Evolutionary conservation across 2,329 filamentous ascomycete species (phyloP).

Genomic region (Drechslerella coelobrocha): DNA sequence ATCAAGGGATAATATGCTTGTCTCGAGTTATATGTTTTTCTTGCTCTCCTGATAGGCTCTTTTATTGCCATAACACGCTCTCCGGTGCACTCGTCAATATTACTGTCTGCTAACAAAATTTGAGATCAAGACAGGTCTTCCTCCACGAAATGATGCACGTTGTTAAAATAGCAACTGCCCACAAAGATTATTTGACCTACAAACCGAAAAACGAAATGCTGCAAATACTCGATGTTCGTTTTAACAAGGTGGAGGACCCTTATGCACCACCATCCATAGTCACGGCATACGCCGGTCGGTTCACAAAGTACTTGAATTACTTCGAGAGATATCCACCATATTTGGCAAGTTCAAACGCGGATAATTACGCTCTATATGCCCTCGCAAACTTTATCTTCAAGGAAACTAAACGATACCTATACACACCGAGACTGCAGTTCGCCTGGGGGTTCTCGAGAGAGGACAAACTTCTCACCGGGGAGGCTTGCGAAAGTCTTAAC

Average conservation of each 20-base stretch:
- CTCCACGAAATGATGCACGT: constrained; percentile 15
- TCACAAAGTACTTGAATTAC: background rate
- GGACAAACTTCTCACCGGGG: no score
- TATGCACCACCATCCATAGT: background rate
- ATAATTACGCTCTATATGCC: constrained; percentile 11
- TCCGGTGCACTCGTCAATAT: no score
- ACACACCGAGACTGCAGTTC: background rate
- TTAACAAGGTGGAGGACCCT: background rate
- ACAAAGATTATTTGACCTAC: background rate
- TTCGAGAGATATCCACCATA: background rate
- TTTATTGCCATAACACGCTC: no score
- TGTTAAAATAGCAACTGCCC: background rate
- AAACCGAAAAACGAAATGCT: background rate
- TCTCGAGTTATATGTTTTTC: no score
- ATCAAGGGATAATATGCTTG: no score
- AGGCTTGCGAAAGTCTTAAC: no score
- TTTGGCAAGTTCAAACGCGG: constrained; percentile 3
- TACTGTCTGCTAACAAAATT: background rate
- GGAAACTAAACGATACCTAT: background rate
- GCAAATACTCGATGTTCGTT: background rate
- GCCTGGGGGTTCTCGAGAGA: no score
- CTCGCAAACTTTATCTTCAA: background rate
- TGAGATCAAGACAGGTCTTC: background rate
- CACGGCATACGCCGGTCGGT: background rate
- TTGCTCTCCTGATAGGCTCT: no score